Conservation (phyloP, 805 yeast species). For the Tetrapisispora fleetii region DNA sequence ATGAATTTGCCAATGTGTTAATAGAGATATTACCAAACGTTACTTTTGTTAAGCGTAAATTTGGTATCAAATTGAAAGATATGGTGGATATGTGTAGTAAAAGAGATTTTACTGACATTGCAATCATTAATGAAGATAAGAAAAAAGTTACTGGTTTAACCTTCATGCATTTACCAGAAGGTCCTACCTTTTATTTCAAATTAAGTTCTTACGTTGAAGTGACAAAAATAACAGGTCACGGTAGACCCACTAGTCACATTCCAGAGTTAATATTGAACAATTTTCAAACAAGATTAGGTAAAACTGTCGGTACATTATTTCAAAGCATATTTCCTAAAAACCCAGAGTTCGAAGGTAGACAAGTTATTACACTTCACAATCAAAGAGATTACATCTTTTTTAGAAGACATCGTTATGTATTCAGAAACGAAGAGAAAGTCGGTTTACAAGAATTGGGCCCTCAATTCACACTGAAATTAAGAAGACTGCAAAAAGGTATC, state of each 20-base stretch:
- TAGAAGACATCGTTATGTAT: constrained; percentile 88
- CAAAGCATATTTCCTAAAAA: constrained; percentile 86
- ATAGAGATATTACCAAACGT: constrained; percentile 79
- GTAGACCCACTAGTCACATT: constrained; percentile 77
- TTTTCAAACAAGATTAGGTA: constrained; percentile 85
- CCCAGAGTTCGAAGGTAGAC: constrained; percentile 93
- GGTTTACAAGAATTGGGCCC: constrained; percentile 97
- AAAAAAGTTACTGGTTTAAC: constrained; percentile 87
- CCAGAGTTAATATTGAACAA: constrained; percentile 91
- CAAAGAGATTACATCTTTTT: constrained; percentile 94
- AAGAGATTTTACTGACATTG: constrained; percentile 77
- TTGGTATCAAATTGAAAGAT: constrained; percentile 74
- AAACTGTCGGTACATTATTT: constrained; percentile 84
- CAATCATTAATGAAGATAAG: constrained; percentile 89
- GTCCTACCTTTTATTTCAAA: constrained; percentile 91
- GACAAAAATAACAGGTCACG: constrained; percentile 74
- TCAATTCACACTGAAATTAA: constrained; percentile 80
- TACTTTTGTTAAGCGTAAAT: constrained; percentile 78
- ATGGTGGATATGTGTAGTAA: constrained; percentile 76
- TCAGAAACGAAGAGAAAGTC: constrained; percentile 81
- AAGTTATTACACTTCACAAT: constrained; percentile 89
- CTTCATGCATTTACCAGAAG: constrained; percentile 86
- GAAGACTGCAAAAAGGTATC: constrained; percentile 86
- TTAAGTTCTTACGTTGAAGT: constrained; percentile 68
- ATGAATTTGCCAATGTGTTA: constrained; percentile 79